Base-by-base conservation (phyloP, 345 rosid genomes). In the Sonneratia caseolaris region DNA sequence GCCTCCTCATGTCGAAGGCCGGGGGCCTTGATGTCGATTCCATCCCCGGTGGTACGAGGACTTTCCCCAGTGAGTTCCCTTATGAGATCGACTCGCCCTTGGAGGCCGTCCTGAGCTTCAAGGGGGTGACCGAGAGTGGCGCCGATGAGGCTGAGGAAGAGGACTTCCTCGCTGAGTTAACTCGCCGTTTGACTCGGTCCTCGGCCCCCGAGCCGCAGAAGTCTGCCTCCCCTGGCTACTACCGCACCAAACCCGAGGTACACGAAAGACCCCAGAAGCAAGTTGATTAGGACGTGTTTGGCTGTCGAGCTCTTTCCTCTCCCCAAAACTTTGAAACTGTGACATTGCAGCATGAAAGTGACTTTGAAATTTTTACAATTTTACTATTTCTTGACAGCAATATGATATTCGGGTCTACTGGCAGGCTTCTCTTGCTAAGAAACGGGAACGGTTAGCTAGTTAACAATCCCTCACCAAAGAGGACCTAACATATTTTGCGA, bases 1-100 rank as follows among this genome's bases (percentile, higher is more conserved):
- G 43, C 74, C 18, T 14, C 64, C 66, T 66, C 13, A 22, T 38
- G 13, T 12, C 13, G 22, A 11, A 64, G 55, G 35, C 64, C 10
- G 35, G 57, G 1, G 57, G 19, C 19, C 35, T 56, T 7, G 43
- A 42, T 5, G 16, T 66, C 16, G 80, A 75, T 56, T 59, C 56
- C 77, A 42, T 69, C 3, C 68, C 51, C 78, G 72, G 68, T 51
- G 72, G 66, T 57, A 66, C 61, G 37, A 47, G 24, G 42, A 72
- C 11, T 45, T 82, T 88, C 73, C 89, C 94, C 0, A 69, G 72
- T 2, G 95, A 91, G 80, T 82, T 91, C 70, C 96, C 94, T 21
- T 88, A 76, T 78, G 92, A 87, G 72, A 79, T 84, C 38, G 90
- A 83, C 59, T 84, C 87, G 37, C 88, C 89, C 15, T 82, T 79